phyloP scores from a whole-genome alignment of 2,329 filamentous ascomycete species.

The Diaporthe aspalathi region DNA sequence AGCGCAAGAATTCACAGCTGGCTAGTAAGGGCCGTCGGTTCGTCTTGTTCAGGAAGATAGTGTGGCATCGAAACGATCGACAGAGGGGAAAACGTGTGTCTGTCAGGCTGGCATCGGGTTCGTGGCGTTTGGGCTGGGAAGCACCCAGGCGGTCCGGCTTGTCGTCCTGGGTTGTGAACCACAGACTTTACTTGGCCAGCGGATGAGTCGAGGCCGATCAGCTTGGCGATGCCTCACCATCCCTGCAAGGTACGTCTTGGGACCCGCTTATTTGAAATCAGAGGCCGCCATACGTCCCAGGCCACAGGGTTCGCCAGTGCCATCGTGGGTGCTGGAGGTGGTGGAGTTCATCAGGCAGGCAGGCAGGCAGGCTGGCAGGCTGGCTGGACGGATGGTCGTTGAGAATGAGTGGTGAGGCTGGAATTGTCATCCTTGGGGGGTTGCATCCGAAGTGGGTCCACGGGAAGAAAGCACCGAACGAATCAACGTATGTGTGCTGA shows the following conservation, averaged over 20 bases:
- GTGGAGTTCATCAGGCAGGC: neutral
- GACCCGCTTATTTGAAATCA: constrained; percentile 25
- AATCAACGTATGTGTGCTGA: neutral
- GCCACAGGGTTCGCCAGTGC: neutral
- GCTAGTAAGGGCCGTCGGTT: constrained; percentile 13
- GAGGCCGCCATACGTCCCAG: neutral
- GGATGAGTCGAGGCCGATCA: constrained; percentile 30
- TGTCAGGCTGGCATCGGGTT: neutral
- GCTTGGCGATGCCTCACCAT: constrained; percentile 28
- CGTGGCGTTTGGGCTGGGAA: neutral
- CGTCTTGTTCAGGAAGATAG: constrained; percentile 3
- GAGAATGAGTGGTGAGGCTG: neutral
- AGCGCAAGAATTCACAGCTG: neutral
- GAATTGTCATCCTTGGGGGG: neutral
- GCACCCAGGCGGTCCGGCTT: constrained; percentile 23
- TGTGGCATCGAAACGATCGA: constrained; percentile 14
- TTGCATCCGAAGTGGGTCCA: neutral
- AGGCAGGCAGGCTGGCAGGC: too few species aligned
- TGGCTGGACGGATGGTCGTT: neutral
- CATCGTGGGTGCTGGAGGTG: too few species aligned
- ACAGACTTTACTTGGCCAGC: constrained; percentile 27
- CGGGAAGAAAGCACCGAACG: neutral
- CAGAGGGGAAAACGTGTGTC: neutral
- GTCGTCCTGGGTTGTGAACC: constrained; percentile 15
- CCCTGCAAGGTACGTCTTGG: neutral